Evolutionary conservation across 768 basidiomycete genomes (phyloP).

Genomic region (Coprinellus aureogranulatus): DNA sequence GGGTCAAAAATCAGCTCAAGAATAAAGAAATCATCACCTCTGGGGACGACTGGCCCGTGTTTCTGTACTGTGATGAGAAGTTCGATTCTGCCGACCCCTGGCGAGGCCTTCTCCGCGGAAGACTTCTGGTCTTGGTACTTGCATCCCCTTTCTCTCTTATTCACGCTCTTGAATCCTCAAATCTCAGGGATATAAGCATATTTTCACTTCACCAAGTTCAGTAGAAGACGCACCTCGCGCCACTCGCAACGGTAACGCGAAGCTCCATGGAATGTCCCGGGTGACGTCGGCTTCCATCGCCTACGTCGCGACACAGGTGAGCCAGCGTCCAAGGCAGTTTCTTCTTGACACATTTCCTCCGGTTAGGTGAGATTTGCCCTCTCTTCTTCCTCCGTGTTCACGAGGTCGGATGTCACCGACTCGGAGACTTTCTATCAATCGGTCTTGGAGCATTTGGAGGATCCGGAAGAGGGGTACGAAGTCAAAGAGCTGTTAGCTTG

Average conservation of each 20-base stretch:
- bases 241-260: neutral
- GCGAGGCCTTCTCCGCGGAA: neutral
- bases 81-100: neutral
- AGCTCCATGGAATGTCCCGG: neutral
- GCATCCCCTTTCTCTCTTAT: neutral
- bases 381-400: neutral
- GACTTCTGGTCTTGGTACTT: neutral
- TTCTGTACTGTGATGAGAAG: neutral
- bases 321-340: neutral
- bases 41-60: neutral
- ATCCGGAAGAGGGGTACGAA: neutral
- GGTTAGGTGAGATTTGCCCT: neutral
- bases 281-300: neutral
- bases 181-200: neutral
- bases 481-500: neutral
- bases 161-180: neutral
- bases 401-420: neutral
- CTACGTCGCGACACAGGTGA: neutral
- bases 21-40: neutral
- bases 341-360: neutral
- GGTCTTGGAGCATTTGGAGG: neutral
- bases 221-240: too few relatives aligned
- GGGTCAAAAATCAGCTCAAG: neutral
- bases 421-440: neutral
- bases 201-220: too few relatives aligned